Conservation (phyloP, 2,329 filamentous ascomycete genomes). For the Mycosphaerelloides madeirae region DNA sequence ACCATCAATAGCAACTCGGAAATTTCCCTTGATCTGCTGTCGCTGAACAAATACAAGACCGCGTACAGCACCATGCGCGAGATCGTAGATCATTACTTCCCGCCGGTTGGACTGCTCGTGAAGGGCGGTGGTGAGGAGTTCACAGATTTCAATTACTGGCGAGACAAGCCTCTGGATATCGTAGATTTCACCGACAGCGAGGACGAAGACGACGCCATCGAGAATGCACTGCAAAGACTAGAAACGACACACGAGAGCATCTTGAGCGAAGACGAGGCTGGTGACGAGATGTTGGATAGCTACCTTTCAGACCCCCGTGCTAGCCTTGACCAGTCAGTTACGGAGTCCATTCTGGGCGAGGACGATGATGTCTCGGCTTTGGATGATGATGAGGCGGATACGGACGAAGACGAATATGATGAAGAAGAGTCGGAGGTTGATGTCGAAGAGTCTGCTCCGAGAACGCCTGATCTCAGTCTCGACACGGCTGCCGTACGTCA, state of each 20-base stretch:
- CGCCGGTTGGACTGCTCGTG: slow-evolving; percentile 79
- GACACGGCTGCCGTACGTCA: neutral
- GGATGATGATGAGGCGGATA: slow-evolving; percentile 24
- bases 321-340: slow-evolving; percentile 20
- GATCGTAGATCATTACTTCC: slow-evolving; percentile 97
- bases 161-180: slow-evolving; percentile 75
- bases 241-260: slow-evolving; percentile 15
- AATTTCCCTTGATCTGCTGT: slow-evolving; percentile 83
- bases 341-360: slow-evolving; percentile 11
- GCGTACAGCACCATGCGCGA: slow-evolving; percentile 97
- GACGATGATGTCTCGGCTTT: slow-evolving; percentile 17
- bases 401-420: slow-evolving; percentile 26
- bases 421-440: slow-evolving; percentile 9
- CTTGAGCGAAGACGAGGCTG: slow-evolving; percentile 32
- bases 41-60: slow-evolving; percentile 89
- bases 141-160: slow-evolving; percentile 97
- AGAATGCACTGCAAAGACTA: slow-evolving; percentile 9
- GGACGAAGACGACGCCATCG: slow-evolving; percentile 45
- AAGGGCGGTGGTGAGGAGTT: slow-evolving; percentile 89
- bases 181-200: slow-evolving; percentile 87
- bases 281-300: slow-evolving; percentile 14
- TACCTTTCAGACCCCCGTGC: slow-evolving; percentile 15
- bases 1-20: slow-evolving; percentile 98
- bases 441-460: slow-evolving; percentile 11
- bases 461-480: slow-evolving; percentile 9